phyloP scores from a whole-genome alignment of 2,329 filamentous ascomycete genomes.

The Mycogone perniciosa region DNA sequence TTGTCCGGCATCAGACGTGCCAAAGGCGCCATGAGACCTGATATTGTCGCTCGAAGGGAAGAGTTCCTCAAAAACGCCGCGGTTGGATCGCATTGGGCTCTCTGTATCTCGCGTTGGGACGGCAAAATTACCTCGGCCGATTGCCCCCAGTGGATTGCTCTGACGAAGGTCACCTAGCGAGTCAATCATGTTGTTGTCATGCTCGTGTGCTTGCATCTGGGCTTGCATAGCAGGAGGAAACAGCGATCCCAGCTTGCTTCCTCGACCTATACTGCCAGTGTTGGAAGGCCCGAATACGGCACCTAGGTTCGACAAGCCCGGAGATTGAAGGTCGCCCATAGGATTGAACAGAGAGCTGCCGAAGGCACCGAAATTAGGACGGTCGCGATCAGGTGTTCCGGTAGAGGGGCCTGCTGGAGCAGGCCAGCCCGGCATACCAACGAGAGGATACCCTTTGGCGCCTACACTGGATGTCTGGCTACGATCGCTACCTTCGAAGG shows the following conservation, averaged over 20 bases:
- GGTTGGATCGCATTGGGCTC: slow-evolving; percentile 50
- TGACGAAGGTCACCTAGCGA: slow-evolving; percentile 54
- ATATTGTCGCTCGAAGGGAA: slow-evolving; percentile 35
- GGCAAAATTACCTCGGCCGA: slow-evolving; percentile 56
- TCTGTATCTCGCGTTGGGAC: slow-evolving; percentile 50
- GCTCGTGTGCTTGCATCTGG: slow-evolving; percentile 73
- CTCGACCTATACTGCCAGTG: slow-evolving; percentile 62
- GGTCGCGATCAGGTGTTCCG: slow-evolving; percentile 62
- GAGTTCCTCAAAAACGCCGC: slow-evolving; percentile 51
- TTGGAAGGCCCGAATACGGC: slow-evolving; percentile 62
- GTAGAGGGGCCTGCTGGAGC: slow-evolving; percentile 50
- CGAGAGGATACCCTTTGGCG: slow-evolving; percentile 65
- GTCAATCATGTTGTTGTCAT: slow-evolving; percentile 53
- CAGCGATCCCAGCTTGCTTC: slow-evolving; percentile 77
- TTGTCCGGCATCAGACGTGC: slow-evolving; percentile 32
- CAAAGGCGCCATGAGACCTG: slow-evolving; percentile 31
- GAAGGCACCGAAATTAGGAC: slow-evolving; percentile 55
- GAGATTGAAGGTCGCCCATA: slow-evolving; percentile 72
- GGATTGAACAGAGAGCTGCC: slow-evolving; percentile 76
- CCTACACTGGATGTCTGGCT: slow-evolving; percentile 90
- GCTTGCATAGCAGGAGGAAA: slow-evolving; percentile 88
- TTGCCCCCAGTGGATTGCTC: slow-evolving; percentile 57
- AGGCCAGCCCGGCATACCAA: slow-evolving; percentile 57
- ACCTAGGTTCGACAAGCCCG: slow-evolving; percentile 59
- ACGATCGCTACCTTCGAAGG: slow-evolving; percentile 71